Conservation (phyloP, 1,139 yeast species). For the Pichia sp. region DNA sequence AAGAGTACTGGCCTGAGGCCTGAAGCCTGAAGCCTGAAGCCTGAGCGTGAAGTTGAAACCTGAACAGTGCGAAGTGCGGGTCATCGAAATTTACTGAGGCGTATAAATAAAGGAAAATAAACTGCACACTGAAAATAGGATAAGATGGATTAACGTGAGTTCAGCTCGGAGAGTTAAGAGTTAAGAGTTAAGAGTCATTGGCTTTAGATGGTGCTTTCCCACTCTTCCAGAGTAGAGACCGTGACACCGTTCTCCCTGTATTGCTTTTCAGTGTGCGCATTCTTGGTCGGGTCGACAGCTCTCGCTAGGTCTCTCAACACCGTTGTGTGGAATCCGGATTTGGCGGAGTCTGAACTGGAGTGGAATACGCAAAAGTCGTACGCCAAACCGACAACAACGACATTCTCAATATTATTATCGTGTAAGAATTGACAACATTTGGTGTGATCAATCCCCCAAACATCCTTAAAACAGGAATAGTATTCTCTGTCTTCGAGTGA, state of each 20-base stretch:
- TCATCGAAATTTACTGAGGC: too few relatives aligned
- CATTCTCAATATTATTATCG: conserved; percentile 43
- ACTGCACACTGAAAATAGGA: too few relatives aligned
- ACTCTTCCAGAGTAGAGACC: too few relatives aligned
- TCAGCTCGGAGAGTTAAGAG: too few relatives aligned
- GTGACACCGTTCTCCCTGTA: conserved; percentile 20
- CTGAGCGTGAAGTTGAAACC: too few relatives aligned
- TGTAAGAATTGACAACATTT: conserved; percentile 48
- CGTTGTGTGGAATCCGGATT: conserved; percentile 53
- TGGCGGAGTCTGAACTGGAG: conserved; percentile 64
- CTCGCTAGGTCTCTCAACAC: conserved; percentile 51
- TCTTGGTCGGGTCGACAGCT: conserved; percentile 37
- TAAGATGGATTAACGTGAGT: too few relatives aligned
- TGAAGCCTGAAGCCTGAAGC: too few relatives aligned
- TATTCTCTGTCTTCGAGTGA: conserved; percentile 65
- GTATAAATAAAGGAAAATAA: too few relatives aligned
- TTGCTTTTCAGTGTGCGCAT: conserved; percentile 15
- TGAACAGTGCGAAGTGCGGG: too few relatives aligned
- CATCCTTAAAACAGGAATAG: conserved; percentile 83
- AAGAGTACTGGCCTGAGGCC: too few relatives aligned
- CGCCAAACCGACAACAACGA: conserved; percentile 76
- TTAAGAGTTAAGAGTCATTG: too few relatives aligned
- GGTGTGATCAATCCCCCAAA: conserved; percentile 68
- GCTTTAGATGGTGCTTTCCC: too few relatives aligned
- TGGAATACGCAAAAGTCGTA: conserved; percentile 77